Base-by-base conservation (phyloP, 1,284 basidiomycete species). In the Sporisorium iseilematis-ciliati region DNA sequence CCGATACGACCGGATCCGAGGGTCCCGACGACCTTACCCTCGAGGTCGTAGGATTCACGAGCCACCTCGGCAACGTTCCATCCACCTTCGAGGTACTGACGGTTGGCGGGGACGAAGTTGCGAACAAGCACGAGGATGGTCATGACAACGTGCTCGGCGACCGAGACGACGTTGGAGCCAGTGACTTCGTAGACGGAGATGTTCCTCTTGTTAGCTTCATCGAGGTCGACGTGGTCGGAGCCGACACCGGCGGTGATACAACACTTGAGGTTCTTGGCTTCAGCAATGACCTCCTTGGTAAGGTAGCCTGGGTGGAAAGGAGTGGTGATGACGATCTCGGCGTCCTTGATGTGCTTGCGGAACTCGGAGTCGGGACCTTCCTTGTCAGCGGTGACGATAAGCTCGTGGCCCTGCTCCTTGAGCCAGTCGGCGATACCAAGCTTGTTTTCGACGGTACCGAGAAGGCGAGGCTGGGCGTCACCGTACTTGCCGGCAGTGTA, bases 191-290 rank as follows among this genome's bases (percentile, higher is more conserved):
- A 80, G 50, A 95, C 95, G 81, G 94, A 91, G 81, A 97, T 91
- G 74, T 90, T 89, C 79, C 89, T 88, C 85, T 93, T 89, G 83
- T 94, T 93, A 53, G 93, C 93, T 25, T 92, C 92, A 83, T 95
- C 91, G 60, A 97, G 89, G 86, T 97, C 94, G 81, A 97, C 91
- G 78, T 86, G 85, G 76, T 96, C 95, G 33, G 93, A 95, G 14
- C 94, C 94, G 51, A 97, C 94, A 87, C 95, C 95, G 57, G 95
- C 95, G 11, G 95, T 97, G 81, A 97, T 89, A 83, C 92, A 94
- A 72, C 96, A 87, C 88, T 95, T 96, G 81, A 98, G 90, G 82
- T 96, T 95, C 87, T 91, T 91, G 40, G 95, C 93, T 89, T 92
- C 87, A 49, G 79, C 88, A 77, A 96, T 87, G 69, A 95, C 87